These are phyloP conservation scores for Pseudocercospora fijiensis DNA, from an alignment of 2,329 filamentous ascomycete genomes.

Conservation along the genomic window DNA sequence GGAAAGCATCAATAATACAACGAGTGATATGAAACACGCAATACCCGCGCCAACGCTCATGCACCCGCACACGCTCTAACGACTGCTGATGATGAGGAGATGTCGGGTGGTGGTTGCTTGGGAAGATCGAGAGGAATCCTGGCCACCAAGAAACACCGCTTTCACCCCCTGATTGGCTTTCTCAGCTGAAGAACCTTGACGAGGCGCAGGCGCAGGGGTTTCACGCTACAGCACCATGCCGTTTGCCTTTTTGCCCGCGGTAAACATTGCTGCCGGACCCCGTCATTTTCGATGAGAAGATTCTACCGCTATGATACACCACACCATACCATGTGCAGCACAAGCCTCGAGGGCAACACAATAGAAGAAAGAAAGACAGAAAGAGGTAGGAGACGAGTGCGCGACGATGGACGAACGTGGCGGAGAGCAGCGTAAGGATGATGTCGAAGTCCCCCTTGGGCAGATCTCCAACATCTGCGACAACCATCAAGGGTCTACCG, in stretches of 20 bases:
- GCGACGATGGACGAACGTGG: not conserved
- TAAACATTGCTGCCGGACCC: not conserved
- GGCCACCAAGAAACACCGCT: not conserved
- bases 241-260: not conserved
- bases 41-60: not conserved
- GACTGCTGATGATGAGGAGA: not conserved
- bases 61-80: not conserved
- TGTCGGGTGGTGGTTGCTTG: constrained; percentile 3
- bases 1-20: not conserved
- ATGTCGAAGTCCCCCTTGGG: not conserved
- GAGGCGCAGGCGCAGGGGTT: not conserved
- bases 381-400: not conserved
- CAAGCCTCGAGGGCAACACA: not conserved
- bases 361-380: not conserved
- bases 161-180: not conserved
- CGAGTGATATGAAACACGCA: constrained; percentile 4
- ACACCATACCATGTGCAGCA: too few relatives aligned
- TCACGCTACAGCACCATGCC: not conserved
- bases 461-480: not conserved
- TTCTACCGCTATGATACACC: too few relatives aligned
- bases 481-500: not conserved
- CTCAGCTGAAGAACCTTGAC: not conserved
- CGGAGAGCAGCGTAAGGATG: too few relatives aligned
- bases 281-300: not conserved
- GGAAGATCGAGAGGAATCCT: not conserved